phyloP scores from a whole-genome alignment of 306 rosid genomes.

The Psophocarpus tetragonolobus region DNA sequence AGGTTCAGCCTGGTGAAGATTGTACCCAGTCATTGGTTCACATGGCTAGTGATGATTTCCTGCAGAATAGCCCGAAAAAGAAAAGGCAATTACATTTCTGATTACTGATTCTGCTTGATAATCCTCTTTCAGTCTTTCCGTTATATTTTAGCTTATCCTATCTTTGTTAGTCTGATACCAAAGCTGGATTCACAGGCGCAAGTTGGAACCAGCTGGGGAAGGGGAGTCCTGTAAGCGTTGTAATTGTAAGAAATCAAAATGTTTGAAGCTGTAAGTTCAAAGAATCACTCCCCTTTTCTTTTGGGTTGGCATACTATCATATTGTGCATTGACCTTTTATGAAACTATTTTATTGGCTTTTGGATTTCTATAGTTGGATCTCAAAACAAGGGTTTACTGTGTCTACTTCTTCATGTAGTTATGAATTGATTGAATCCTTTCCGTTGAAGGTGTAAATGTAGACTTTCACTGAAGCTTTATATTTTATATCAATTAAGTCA shows the following conservation, averaged over 20 bases:
- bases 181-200: conserved; percentile 61
- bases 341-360: not conserved
- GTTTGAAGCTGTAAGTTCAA: conserved; percentile 86
- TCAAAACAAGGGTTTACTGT: not conserved
- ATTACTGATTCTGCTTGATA: conserved; percentile 2
- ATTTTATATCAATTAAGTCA: not conserved
- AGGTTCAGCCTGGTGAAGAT: conserved; percentile 61
- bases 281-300: conserved; percentile 8
- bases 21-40: conserved; percentile 50
- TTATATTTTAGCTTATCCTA: conserved; percentile 4
- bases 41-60: conserved; percentile 58
- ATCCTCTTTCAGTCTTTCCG: not conserved
- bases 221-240: conserved; percentile 79
- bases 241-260: conserved; percentile 90
- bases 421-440: not conserved
- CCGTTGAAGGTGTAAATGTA: not conserved
- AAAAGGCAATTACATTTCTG: conserved; percentile 60
- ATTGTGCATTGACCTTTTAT: not conserved
- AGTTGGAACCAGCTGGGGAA: conserved; percentile 59
- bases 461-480: not conserved
- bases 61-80: conserved; percentile 78
- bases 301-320: not conserved
- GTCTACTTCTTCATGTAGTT: not conserved
- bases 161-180: conserved; percentile 30
- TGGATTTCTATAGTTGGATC: not conserved